A percentile compares a stretch with the other conserved stretches of the same genome.
These are phyloP conservation scores for Pseudofabraea citricarpa DNA, from an alignment of 2,329 filamentous ascomycete species.

Conservation along the genomic window DNA sequence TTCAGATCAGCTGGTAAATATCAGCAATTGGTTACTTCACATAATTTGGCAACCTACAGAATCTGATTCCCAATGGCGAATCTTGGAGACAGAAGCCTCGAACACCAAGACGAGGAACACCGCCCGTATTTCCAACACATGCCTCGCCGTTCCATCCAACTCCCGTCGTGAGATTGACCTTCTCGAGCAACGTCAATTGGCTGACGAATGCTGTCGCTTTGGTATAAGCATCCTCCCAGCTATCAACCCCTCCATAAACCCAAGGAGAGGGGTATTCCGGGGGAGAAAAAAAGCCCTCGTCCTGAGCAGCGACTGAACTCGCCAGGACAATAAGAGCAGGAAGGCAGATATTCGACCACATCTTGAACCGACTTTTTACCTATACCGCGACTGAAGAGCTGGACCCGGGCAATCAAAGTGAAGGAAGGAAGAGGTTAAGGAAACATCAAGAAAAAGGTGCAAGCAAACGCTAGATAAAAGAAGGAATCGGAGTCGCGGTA, in stretches of 20 bases:
- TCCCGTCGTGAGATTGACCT: slow-evolving; percentile 92
- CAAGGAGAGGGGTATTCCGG: slow-evolving; percentile 29
- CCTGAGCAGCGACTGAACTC: slow-evolving; percentile 16
- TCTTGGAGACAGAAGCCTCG: slow-evolving; percentile 27
- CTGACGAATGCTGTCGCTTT: slow-evolving; percentile 66
- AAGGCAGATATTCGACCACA: slow-evolving; percentile 14
- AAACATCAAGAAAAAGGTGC: background rate
- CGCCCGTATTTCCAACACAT: slow-evolving; percentile 28
- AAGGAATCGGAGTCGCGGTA: too few relatives aligned
- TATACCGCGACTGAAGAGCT: background rate
- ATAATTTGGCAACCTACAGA: slow-evolving; percentile 23
- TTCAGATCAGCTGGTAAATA: slow-evolving; percentile 68
- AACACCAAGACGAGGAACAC: slow-evolving; percentile 26
- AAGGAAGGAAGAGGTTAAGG: background rate
- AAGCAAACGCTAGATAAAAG: too few relatives aligned
- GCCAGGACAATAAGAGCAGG: slow-evolving; percentile 13
- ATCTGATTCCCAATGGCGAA: slow-evolving; percentile 32
- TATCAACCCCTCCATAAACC: slow-evolving; percentile 24
- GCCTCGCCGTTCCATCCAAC: slow-evolving; percentile 36
- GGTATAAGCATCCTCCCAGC: slow-evolving; percentile 65
- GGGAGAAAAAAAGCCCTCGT: slow-evolving; percentile 20
- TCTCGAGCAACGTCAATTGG: slow-evolving; percentile 74
- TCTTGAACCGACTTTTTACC: too few relatives aligned
- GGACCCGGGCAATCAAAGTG: background rate
- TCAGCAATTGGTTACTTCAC: too few relatives aligned